A percentile compares a stretch with the other conserved stretches of the same genome.
Evolutionary conservation across 164 flowering plant species (phyloP).

Genomic region (Macadamia tetraphylla): DNA sequence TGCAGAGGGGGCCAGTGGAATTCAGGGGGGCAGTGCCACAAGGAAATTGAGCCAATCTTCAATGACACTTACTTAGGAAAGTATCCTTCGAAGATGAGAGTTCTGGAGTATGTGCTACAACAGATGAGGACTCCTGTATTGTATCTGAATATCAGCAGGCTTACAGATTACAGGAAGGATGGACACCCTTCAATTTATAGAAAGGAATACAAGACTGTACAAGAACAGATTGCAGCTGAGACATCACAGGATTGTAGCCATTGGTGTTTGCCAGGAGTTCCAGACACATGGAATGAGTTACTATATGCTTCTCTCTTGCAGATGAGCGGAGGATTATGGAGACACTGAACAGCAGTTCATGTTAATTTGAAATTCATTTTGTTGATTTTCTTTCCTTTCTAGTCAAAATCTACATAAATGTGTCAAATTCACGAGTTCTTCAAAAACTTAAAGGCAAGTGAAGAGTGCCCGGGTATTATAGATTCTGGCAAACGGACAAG

Average conservation of each 20-base stretch:
- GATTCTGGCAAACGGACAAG: too few relatives aligned
- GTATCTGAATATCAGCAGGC: slow-evolving; percentile 68
- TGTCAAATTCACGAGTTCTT: neutral
- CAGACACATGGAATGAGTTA: slow-evolving; percentile 85
- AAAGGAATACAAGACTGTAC: slow-evolving; percentile 32
- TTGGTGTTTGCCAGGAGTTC: slow-evolving; percentile 94
- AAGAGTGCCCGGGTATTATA: neutral
- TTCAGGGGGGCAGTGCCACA: slow-evolving; percentile 80
- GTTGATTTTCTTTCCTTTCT: neutral
- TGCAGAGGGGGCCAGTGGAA: slow-evolving; percentile 91
- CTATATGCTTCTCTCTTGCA: slow-evolving; percentile 62
- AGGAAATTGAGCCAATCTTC: slow-evolving; percentile 65
- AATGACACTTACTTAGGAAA: slow-evolving; percentile 40
- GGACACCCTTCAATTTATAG: slow-evolving; percentile 83
- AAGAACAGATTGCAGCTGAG: slow-evolving; percentile 7
- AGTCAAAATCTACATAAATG: neutral
- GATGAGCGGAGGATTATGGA: slow-evolving; percentile 35
- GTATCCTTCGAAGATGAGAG: slow-evolving; percentile 73
- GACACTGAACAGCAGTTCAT: slow-evolving; percentile 4
- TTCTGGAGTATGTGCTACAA: slow-evolving; percentile 25
- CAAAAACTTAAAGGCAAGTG: neutral
- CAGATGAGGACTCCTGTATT: slow-evolving; percentile 54
- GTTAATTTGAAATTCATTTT: neutral
- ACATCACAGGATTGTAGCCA: slow-evolving; percentile 78
- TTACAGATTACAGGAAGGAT: slow-evolving; percentile 77